Evolutionary conservation across 192 early-diverging fungal genomes (phyloP), one percentile per base, ranked within the genome.

Genomic region (Cetraspora pellucida): DNA sequence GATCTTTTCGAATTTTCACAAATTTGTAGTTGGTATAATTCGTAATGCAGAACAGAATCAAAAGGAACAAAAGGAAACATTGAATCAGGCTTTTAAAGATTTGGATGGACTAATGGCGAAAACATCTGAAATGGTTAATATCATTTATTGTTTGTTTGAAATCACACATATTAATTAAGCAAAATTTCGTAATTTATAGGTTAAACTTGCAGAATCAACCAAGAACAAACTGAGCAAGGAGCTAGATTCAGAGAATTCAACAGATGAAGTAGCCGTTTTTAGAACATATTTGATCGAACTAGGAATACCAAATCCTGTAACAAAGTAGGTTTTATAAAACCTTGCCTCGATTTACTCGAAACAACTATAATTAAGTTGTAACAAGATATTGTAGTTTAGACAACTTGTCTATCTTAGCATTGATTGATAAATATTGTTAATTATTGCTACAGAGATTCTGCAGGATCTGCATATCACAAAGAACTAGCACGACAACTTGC

Each of bases 241-340:
- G 17, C 72, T 76, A 6, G 81, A 75, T 23, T 63, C 78, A 17
- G 74, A 82, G 23, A 69, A 49, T n/a, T 77, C 21, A 9, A 69
- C 81, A 21, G 81, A 80, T 28, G 89, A 91, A 17, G 79, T 82
- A 2, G 78, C 82, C 1, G 84, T 85, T 1, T 90, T 94, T 57
- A 86, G 84, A 43, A 88, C 82, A 16, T 93, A 95, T 74, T 81
- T 97, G 31, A 79, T 94, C n/a, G 92, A 95, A 71, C 89, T 99
- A 54, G 97, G 97, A 46, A 95, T 99, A 19, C 82, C 90, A 16
- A 93, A 88, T 67, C 96, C 96, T 27, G 95, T 97, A 5, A 99
- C 97, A 28, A 92, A 86, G 90, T 93, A 83, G 83, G 80, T 60
- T 5, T n/a, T 37, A 45, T 55, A 19, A 59, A 50, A 55, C 19